Evolutionary conservation across 257 asterid genomes (phyloP).

Genomic region (Ophiorrhiza pumila): DNA sequence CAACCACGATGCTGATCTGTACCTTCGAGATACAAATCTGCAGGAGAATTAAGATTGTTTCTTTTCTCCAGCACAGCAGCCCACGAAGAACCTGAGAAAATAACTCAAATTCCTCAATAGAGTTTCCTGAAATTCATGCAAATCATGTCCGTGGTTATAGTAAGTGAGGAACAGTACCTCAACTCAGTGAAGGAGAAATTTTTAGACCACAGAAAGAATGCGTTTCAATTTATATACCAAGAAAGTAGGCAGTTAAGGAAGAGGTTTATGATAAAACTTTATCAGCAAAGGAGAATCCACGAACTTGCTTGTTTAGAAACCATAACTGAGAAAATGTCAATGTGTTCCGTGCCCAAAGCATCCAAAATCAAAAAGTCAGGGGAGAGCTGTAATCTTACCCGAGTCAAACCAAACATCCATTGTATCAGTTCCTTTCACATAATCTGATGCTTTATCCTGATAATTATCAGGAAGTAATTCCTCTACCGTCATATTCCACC

Average conservation of each 20-base stretch:
- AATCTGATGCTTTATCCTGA: conserved; percentile 66
- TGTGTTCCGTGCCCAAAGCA: background rate
- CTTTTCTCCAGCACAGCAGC: conserved; percentile 94
- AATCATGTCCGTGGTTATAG: background rate
- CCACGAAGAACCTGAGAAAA: conserved; percentile 85
- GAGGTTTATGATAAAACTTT: background rate
- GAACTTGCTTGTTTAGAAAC: background rate
- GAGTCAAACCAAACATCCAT: conserved; percentile 99
- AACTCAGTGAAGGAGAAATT: background rate
- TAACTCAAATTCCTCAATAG: background rate
- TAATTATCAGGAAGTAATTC: conserved; percentile 89
- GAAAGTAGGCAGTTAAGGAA: background rate
- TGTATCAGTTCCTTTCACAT: conserved; percentile 83
- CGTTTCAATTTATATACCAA: background rate
- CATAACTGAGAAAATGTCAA: background rate
- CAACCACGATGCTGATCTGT: conserved; percentile 99
- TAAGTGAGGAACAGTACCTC: background rate
- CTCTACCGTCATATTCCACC: conserved; percentile 98
- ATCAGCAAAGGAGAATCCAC: background rate
- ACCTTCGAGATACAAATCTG: conserved; percentile 97
- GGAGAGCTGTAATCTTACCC: conserved; percentile 40
- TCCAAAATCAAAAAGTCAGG: background rate
- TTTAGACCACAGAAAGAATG: background rate
- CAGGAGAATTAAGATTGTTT: conserved; percentile 73
- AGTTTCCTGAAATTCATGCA: background rate